A percentile compares a stretch with the other conserved stretches of the same genome.
Conservation (phyloP, 1,284 basidiomycete genomes). For the Cryptococcus sp. region DNA sequence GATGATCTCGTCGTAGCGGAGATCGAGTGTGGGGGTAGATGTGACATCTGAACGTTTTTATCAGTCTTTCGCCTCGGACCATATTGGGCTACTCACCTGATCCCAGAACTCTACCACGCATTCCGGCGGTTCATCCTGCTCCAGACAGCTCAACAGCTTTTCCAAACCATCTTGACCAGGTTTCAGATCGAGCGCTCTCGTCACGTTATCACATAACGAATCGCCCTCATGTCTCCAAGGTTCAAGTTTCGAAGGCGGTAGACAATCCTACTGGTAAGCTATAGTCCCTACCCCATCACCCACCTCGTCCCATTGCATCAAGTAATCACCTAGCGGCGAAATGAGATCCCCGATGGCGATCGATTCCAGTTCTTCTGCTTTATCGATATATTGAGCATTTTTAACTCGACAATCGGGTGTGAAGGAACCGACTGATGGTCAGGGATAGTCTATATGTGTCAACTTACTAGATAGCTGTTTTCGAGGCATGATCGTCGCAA, state of each 20-base stretch:
- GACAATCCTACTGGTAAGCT: constrained; percentile 5
- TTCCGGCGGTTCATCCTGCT: constrained; percentile 1
- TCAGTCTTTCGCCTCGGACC: neutral
- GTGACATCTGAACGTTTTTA: too few relatives aligned
- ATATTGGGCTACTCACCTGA: constrained; percentile 8
- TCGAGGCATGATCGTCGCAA: too few relatives aligned
- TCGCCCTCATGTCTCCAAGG: constrained; percentile 20
- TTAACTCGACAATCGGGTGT: neutral
- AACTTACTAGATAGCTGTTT: too few relatives aligned
- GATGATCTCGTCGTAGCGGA: neutral
- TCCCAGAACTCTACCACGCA: constrained; percentile 15
- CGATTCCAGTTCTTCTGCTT: constrained; percentile 8
- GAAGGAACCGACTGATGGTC: neutral
- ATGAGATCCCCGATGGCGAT: constrained; percentile 9
- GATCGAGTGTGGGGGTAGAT: neutral
- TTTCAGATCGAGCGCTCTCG: constrained; percentile 8
- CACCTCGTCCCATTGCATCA: constrained; percentile 20
- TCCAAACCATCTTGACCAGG: constrained; percentile 22
- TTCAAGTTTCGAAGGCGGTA: constrained; percentile 16
- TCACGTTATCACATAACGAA: constrained; percentile 16
- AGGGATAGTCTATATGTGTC: too few relatives aligned
- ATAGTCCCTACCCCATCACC: neutral
- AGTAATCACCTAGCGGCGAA: constrained; percentile 14
- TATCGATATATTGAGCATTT: neutral
- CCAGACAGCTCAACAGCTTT: constrained; percentile 11